Base-by-base conservation (phyloP, 2,329 filamentous ascomycete species). In the Fusarium austroafricanum region DNA sequence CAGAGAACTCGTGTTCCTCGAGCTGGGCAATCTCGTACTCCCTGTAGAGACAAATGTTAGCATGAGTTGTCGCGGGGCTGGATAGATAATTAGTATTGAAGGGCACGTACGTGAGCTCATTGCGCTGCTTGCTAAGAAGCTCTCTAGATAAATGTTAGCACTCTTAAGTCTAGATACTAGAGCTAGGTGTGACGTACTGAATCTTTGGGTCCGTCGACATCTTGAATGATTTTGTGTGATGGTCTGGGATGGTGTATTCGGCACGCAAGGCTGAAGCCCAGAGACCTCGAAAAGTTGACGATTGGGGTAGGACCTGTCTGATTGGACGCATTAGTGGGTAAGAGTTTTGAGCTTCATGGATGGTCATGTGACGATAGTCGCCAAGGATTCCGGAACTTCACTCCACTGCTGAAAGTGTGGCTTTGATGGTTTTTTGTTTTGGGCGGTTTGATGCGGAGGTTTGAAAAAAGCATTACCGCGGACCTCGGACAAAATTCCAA, bases 21-120 rank as follows among this genome's bases (percentile, higher is more conserved):
- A 88, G 83, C 76, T 94, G 90, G 54, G 91, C 89, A 73, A 97
- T 91, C 81, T 97, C 94, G 82, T 95, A 97, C 83, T 97, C 94
- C 68, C 93, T 96, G 75, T 52, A 28, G 35, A 46, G n/a, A 54
- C 38, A 26, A 47, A 37, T 37, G 55, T 61, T 54, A 68, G 58
- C 55, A 70, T 61, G 61, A 43, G 37, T 60, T 49, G 61, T 70
- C 61, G 67, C 44, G 51, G 60, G 37, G 59, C 54, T 52, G 55
- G 61, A 51, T 35, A 18, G 61, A 46, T 28, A 44, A 64, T 57
- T 45, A 55, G 54, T 46, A 56, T 56, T 46, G 50, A 39, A 57
- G 59, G 53, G 61, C 49, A 67, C 91, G 74, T 89, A 96, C 93
- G 94, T 97, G 82, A 97, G 91, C 79, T 97, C 94, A 76, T 86